Evolutionary conservation across 495 filamentous ascomycete species (phyloP).

Genomic region (Lentithecium fluviatile): DNA sequence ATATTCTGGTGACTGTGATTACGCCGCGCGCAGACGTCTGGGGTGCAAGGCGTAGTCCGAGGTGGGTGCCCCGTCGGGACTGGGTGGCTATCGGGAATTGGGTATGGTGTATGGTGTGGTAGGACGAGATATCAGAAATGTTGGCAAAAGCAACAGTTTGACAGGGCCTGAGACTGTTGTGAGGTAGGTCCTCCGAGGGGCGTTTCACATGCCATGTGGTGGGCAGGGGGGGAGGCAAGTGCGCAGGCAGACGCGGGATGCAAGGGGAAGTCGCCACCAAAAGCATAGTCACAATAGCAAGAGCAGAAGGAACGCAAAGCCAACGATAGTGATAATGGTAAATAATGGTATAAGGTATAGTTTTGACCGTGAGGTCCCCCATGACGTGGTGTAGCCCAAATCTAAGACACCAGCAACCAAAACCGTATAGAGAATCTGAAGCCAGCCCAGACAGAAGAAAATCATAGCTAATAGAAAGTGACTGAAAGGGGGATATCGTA

Average conservation of each 20-base stretch:
- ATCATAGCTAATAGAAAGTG: neutral
- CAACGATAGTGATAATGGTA: constrained; percentile 7
- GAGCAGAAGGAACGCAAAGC: neutral
- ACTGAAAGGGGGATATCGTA: neutral
- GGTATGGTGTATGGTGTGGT: constrained; percentile 10
- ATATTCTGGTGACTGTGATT: constrained; percentile 15
- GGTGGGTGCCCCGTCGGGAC: neutral
- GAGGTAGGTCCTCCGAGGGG: neutral
- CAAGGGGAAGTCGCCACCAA: constrained; percentile 7
- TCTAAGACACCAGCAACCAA: constrained; percentile 23
- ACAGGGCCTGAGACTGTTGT: constrained; percentile 19
- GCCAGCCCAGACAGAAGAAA: constrained; percentile 24
- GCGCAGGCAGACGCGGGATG: neutral
- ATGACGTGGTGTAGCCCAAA: constrained; percentile 5
- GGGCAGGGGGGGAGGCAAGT: constrained; percentile 2
- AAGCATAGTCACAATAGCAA: constrained; percentile 4
- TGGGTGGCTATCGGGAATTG: neutral
- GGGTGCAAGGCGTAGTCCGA: neutral
- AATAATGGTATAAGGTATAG: constrained; percentile 25
- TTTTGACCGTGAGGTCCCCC: constrained; percentile 26
- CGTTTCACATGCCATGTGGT: constrained; percentile 32
- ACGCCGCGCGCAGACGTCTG: constrained; percentile 1
- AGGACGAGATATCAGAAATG: constrained; percentile 9
- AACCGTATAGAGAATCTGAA: constrained; percentile 25
- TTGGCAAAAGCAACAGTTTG: constrained; percentile 5